Conservation (phyloP, 495 filamentous ascomycete species). For the Letharia columbiana region DNA sequence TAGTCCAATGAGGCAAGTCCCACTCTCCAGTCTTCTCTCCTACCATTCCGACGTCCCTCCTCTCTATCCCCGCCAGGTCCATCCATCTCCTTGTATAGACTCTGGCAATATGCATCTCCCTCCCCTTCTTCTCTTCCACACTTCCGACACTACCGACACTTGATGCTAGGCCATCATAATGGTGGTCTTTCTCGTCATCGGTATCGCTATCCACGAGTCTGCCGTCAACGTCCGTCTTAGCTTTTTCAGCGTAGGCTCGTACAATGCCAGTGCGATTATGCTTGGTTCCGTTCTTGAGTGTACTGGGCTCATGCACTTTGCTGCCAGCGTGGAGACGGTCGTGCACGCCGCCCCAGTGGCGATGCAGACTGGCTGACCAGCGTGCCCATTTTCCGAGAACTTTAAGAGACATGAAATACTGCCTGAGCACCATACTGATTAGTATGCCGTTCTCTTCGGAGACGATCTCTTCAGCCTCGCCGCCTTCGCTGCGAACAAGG, state of each 20-base stretch:
- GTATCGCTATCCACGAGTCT: conserved; percentile 29
- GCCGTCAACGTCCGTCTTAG: conserved; percentile 29
- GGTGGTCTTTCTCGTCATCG: conserved; percentile 26
- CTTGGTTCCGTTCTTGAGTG: conserved; percentile 22
- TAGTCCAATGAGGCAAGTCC: conserved; percentile 67
- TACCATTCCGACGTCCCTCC: conserved; percentile 36
- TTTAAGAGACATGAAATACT: conserved; percentile 81
- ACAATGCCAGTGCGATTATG: conserved; percentile 9
- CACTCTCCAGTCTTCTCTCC: conserved; percentile 41
- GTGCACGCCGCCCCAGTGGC: conserved; percentile 56
- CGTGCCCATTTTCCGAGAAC: conserved; percentile 66
- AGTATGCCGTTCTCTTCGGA: conserved; percentile 78
- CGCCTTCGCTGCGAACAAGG: conserved; percentile 59
- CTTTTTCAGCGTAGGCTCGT: background rate
- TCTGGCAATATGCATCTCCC: conserved; percentile 44
- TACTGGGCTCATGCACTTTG: conserved; percentile 32
- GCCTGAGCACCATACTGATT: conserved; percentile 73
- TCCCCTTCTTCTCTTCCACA: conserved; percentile 20
- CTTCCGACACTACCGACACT: background rate
- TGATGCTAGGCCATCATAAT: conserved; percentile 23
- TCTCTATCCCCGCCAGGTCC: conserved; percentile 52
- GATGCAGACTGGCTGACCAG: conserved; percentile 49
- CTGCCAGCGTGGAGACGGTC: conserved; percentile 40
- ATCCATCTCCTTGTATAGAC: conserved; percentile 67
- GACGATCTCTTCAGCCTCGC: conserved; percentile 65